phyloP scores from a whole-genome alignment of 1,284 basidiomycete genomes.

The Leucoagaricus sp. region DNA sequence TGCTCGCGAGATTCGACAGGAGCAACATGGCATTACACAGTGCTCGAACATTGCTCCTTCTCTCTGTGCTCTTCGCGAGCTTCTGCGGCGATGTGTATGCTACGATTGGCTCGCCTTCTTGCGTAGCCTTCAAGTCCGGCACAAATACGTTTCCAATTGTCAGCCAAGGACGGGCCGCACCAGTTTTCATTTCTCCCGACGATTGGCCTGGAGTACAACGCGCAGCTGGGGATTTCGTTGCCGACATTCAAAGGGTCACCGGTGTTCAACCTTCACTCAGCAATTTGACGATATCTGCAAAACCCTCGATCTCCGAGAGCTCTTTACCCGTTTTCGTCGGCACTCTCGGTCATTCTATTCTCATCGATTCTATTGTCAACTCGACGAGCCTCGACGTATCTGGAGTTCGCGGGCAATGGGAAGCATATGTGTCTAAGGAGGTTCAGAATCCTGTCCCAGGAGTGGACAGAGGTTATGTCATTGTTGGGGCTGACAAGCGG shows the following conservation, averaged over 20 bases:
- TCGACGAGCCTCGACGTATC: slow-evolving; percentile 56
- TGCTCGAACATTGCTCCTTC: slow-evolving; percentile 3
- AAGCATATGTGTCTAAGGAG: slow-evolving; percentile 53
- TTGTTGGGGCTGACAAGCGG: slow-evolving; percentile 66
- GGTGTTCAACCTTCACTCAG: slow-evolving; percentile 47
- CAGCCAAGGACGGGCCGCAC: slow-evolving; percentile 43
- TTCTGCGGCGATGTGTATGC: slow-evolving; percentile 2
- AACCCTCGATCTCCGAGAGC: slow-evolving; percentile 18
- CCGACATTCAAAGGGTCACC: slow-evolving; percentile 63
- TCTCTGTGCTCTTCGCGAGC: slow-evolving; percentile 8
- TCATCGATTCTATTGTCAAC: slow-evolving; percentile 57
- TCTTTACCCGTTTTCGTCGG: slow-evolving; percentile 59
- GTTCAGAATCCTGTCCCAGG: slow-evolving; percentile 60
- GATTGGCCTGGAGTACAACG: slow-evolving; percentile 70
- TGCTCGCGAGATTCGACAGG: no score
- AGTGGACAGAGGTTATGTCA: slow-evolving; percentile 60
- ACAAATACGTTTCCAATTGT: slow-evolving; percentile 43
- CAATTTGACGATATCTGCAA: slow-evolving; percentile 40
- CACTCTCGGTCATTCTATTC: slow-evolving; percentile 59
- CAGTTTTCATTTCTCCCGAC: slow-evolving; percentile 53
- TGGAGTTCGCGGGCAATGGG: slow-evolving; percentile 63
- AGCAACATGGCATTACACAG: slow-evolving; percentile 8
- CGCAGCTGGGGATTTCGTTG: slow-evolving; percentile 59
- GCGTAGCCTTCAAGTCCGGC: slow-evolving; percentile 38
- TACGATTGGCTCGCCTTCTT: slow-evolving; percentile 41